These are phyloP conservation scores for Chamaecyparis obtusa DNA, from an alignment of 75 land plant genomes.

Conservation along the genomic window DNA sequence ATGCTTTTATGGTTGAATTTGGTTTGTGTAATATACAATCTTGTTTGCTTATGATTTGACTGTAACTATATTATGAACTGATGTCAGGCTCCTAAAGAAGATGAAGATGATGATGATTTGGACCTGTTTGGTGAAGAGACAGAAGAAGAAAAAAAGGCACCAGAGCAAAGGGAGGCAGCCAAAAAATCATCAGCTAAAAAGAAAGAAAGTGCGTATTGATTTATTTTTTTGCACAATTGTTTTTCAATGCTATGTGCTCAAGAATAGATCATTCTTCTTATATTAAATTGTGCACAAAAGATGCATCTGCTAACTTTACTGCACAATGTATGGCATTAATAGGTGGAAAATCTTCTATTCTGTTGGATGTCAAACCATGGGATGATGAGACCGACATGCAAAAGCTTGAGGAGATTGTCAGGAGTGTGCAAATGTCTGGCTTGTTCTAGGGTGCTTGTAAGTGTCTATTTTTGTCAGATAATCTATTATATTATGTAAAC, in stretches of 20 bases:
- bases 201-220: slow-evolving; percentile 58
- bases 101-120: slow-evolving; percentile 66
- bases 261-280: neutral
- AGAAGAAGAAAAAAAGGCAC: slow-evolving; percentile 67
- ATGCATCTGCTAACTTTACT: slow-evolving; percentile 1
- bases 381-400: slow-evolving; percentile 99
- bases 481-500: neutral
- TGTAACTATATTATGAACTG: neutral
- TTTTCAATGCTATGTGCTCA: neutral
- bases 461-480: slow-evolving; percentile 12
- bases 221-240: neutral
- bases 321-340: neutral
- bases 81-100: slow-evolving; percentile 40
- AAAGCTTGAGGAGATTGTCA: slow-evolving; percentile 81
- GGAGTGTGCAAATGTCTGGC: slow-evolving; percentile 70
- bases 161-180: slow-evolving; percentile 55
- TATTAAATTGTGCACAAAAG: neutral
- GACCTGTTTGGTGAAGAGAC: slow-evolving; percentile 64
- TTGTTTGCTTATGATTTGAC: slow-evolving; percentile 12
- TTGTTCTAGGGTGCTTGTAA: slow-evolving; percentile 89
- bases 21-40: neutral
- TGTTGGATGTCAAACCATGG: slow-evolving; percentile 97
- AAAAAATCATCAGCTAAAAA: slow-evolving; percentile 50
- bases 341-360: slow-evolving; percentile 95
- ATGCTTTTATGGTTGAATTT: neutral